Evolutionary conservation across 768 basidiomycete genomes (phyloP), one percentile per base, ranked within the genome.

Genomic region (Lactarius sp.): DNA sequence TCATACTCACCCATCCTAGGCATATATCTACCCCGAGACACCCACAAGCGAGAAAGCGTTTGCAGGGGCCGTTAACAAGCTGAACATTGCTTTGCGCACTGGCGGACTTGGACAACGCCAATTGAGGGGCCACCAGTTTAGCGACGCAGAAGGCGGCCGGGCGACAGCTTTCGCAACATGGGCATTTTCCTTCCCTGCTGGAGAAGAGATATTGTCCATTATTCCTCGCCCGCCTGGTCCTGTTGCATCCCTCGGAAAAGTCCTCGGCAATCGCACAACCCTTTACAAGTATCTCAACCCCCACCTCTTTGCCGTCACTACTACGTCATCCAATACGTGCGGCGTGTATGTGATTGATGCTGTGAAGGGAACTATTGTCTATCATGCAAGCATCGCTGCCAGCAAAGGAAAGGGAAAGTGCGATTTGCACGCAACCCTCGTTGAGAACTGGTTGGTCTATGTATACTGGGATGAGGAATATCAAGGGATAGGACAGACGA

Each of bases 211-310:
- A n/a, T 75, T 77, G 51, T 69, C 79, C 0, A 73, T 88, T 61
- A 72, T 86, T 27, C 76, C 78, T 46, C 80, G 81, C 34, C 69
- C 77, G 10, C 69, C 77, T 63, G 80, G 79, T 60, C 82, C 84
- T 0, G 77, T 92, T 39, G 93, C 94, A 0, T 89, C 86, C 1
- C 74, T 88, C 36, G 96, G 95, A 4, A 86, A 86, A 69, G 93
- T 96, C 4, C 77, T 92, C 4, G 94, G 91, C 2, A 88, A 95
- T 73, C 84, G 94, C 58, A 86, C 85, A 42, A 94, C 94, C 37
- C 73, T 98, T 62, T 96, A 97, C 80, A 98, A 98, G 76, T 96
- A 97, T 71, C 80, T 98, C 64, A 96, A 96, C 72, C 88, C 88
- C 8, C 85, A 92, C 68, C 69, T 94, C 39, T 78, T 87, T 54